phyloP scores from a whole-genome alignment of 73 alveolate species.

The Paramecium bursaria region DNA sequence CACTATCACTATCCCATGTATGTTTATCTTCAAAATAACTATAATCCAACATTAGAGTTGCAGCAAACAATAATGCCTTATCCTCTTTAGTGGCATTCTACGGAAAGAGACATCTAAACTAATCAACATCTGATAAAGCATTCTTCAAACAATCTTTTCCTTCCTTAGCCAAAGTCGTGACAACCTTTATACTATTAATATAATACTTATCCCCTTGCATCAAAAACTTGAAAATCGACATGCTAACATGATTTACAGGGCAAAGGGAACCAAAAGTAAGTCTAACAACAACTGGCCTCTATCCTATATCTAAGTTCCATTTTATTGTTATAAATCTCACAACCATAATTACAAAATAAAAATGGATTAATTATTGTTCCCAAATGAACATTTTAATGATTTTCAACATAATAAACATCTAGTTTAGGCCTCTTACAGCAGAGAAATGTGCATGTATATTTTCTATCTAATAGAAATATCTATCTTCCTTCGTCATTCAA shows the following conservation, averaged over 20 bases:
- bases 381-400: constrained; percentile 1
- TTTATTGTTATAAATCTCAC: constrained; percentile 6
- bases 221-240: background rate
- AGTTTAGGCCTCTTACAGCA: constrained; percentile 65
- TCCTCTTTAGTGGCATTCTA: constrained; percentile 48
- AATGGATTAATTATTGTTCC: constrained; percentile 57
- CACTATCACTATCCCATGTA: no score
- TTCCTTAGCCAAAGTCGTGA: constrained; percentile 18
- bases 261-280: constrained; percentile 25
- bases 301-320: background rate
- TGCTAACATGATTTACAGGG: constrained; percentile 44
- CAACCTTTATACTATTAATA: constrained; percentile 19
- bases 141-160: constrained; percentile 57
- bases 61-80: constrained; percentile 60
- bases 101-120: constrained; percentile 52
- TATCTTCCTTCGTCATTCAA: constrained; percentile 15
- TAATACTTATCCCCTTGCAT: constrained; percentile 12
- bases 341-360: constrained; percentile 37
- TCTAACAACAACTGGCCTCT: constrained; percentile 53
- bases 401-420: constrained; percentile 18
- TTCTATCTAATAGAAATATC: constrained; percentile 1
- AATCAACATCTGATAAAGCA: constrained; percentile 39
- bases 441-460: constrained; percentile 58
- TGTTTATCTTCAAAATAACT: constrained; percentile 68
- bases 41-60: constrained; percentile 58